Evolutionary conservation across 371 early-diverging fungal species (phyloP).

Genomic region (Lichtheimia corymbifera): DNA sequence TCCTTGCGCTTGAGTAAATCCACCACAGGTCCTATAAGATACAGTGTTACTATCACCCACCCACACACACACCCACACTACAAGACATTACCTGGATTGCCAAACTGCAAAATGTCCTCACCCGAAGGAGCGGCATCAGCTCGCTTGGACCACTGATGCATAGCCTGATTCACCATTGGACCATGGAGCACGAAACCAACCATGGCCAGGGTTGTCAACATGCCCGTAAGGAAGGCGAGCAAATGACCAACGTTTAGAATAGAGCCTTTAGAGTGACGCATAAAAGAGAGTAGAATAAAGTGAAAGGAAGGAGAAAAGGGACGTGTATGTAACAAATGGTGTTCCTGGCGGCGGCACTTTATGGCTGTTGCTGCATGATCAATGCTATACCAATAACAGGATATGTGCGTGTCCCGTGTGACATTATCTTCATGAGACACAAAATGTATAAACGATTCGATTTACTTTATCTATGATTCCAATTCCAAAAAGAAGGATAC

Average conservation of each 20-base stretch:
- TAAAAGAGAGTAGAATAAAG: background rate
- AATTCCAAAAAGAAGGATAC: background rate
- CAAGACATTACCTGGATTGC: slow-evolving; percentile 39
- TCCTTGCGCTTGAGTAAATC: slow-evolving; percentile 51
- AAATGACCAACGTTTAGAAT: background rate
- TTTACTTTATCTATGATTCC: background rate
- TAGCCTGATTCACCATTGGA: background rate
- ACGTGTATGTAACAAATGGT: too few species aligned
- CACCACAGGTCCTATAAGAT: slow-evolving; percentile 41
- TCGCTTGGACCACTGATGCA: slow-evolving; percentile 1
- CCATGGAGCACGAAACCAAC: background rate
- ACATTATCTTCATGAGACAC: background rate
- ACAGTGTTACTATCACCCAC: background rate
- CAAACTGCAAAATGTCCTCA: slow-evolving; percentile 32
- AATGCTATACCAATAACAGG: background rate
- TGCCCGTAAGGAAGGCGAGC: background rate
- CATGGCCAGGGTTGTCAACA: background rate
- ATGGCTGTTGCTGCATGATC: too few species aligned
- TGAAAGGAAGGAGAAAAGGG: background rate
- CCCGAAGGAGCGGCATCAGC: background rate
- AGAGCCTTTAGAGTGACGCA: too few species aligned
- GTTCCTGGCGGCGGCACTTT: too few species aligned
- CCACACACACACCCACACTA: too few species aligned
- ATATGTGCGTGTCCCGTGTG: background rate
- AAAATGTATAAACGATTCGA: background rate